Evolutionary conservation across 2,329 filamentous ascomycete species (phyloP).

Genomic region (Hirsutella thompsonii): DNA sequence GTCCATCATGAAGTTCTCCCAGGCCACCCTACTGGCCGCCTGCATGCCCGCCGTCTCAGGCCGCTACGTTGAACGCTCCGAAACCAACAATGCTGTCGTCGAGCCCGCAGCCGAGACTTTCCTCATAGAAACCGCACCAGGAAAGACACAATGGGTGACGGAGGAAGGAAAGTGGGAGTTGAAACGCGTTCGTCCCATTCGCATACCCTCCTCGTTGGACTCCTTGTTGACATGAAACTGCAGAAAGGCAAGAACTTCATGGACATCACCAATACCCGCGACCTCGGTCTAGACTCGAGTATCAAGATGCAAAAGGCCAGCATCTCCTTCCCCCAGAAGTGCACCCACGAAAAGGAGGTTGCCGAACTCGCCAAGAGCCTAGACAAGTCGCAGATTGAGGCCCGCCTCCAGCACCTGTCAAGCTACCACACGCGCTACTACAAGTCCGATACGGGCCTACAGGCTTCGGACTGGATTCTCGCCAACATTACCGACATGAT

Average conservation of each 20-base stretch:
- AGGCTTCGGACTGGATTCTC: conserved; percentile 83
- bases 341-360: conserved; percentile 52
- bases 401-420: conserved; percentile 66
- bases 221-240: not conserved
- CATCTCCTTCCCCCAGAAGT: conserved; percentile 54
- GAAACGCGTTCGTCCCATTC: conserved; percentile 57
- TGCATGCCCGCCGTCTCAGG: conserved; percentile 28
- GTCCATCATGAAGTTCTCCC: conserved; percentile 36
- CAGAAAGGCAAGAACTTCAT: conserved; percentile 83
- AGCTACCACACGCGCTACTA: conserved; percentile 75
- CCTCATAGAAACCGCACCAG: conserved; percentile 75
- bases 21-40: conserved; percentile 38
- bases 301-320: conserved; percentile 18
- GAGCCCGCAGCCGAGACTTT: conserved; percentile 31
- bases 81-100: conserved; percentile 37
- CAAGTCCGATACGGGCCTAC: conserved; percentile 61
- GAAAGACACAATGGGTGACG: conserved; percentile 73
- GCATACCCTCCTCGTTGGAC: not conserved
- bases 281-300: conserved; percentile 30
- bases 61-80: conserved; percentile 41
- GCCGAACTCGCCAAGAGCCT: conserved; percentile 54
- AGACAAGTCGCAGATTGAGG: conserved; percentile 61
- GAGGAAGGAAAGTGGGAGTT: conserved; percentile 94
- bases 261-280: conserved; percentile 71
- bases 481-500: conserved; percentile 62